A percentile compares a stretch with the other conserved stretches of the same genome.
Conservation (phyloP, 352 stramenopile species). For the Phytopythium kandeliae region DNA sequence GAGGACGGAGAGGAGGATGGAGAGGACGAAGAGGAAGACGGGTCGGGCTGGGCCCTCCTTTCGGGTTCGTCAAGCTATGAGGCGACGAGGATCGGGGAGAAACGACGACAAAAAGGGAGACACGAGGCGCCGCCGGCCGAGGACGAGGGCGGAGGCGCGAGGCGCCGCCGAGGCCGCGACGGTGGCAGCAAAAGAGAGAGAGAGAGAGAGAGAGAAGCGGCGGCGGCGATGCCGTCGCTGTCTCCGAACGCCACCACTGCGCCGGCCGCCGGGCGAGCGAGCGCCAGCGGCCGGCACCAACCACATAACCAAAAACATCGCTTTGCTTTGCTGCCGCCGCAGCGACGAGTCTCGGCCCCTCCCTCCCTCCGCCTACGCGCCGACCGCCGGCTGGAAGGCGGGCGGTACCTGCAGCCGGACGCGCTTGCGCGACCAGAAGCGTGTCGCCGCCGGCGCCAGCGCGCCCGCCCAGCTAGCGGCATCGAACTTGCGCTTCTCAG, state of each 20-base stretch:
- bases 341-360: no score
- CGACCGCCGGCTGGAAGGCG: conserved; percentile 38
- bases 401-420: conserved; percentile 44
- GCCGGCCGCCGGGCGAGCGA: no score
- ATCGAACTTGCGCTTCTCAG: conserved; percentile 63
- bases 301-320: no score
- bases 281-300: no score
- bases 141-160: neutral
- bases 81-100: conserved; percentile 8
- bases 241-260: no score
- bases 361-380: conserved; percentile 15
- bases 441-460: conserved; percentile 20
- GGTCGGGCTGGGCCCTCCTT: conserved; percentile 1
- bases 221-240: no score
- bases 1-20: conserved; percentile 6
- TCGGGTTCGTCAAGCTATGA: conserved; percentile 6
- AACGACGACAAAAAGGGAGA: conserved; percentile 29
- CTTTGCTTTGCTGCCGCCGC: no score
- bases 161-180: neutral
- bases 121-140: conserved; percentile 17
- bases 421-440: conserved; percentile 61
- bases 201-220: neutral
- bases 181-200: neutral
- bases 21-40: conserved; percentile 3
- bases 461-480: conserved; percentile 44